Evolutionary conservation across 163 green algal species (phyloP), one percentile per base, ranked within the genome.

Genomic region (Volvox carteri): DNA sequence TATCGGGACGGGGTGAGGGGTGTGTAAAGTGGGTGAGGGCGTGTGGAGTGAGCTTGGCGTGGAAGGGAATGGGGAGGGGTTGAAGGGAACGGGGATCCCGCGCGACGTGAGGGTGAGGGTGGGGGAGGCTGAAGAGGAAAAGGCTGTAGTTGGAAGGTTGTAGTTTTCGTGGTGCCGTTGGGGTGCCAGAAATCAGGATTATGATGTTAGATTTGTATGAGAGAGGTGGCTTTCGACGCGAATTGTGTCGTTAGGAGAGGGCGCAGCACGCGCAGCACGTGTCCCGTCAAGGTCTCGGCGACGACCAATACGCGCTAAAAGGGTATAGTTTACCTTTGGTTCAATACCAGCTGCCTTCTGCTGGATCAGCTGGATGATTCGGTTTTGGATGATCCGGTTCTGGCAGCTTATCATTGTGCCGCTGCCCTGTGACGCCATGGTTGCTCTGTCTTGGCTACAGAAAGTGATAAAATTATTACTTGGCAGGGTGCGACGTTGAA

Each of bases 341-440:
- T 78, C 62, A 9, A 39, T 16, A 1, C 79, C 79, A 1, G 79
- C 18, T 23, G 79, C 62, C 19, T 78, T 78, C 30, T 86, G 79
- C 33, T 86, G 62, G 1, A 86, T 44, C 9, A 86, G 33, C n/a
- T 86, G 62, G 18, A 77, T 21, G 9, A 86, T 65, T 1, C 79
- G 42, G 28, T 4, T 78, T 21, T 86, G 62, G 16, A 86, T 78
- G 30, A 86, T 60, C 2, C 65, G n/a, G 42, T 86, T 86, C 30
- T 78, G 79, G 39, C 79, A 86, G 46, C 62, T 86, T 30, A 86
- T 86, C 9, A 86, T 54, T 30, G 75, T 75, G 7, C 78, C 78
- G 78, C 78, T 86, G 39, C 78, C 35, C 4, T 50, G 44, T 1
- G 62, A 78, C 60, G 79, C 79, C 62, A 78, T 60, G 41, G 78